These are phyloP conservation scores for cucumber (Cucumis sativus) DNA, from an alignment of 306 rosid genomes.

Conservation along the genomic window Cucumber_9930_V3 NC_026657.2:10244001-10244500, in stretches of 20 bases:
- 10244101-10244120: background rate
- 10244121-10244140: conserved; percentile 9
- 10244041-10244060: conserved; percentile 82
- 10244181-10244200: conserved; percentile 66
- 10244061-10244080: conserved; percentile 25
- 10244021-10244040: conserved; percentile 84
- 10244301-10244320: conserved; percentile 84
- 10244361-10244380: conserved; percentile 61
- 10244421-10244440: conserved; percentile 1
- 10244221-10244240: background rate
- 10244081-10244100: background rate
- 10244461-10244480: conserved; percentile 5
- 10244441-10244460: conserved; percentile 13
- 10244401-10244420: background rate
- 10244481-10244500: background rate
- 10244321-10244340: conserved; percentile 89
- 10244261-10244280: background rate
- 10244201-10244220: conserved; percentile 66
- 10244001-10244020: conserved; percentile 46
- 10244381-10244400: conserved; percentile 25
- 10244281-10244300: conserved; percentile 57
- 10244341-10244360: conserved; percentile 52
- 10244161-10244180: conserved; percentile 92
- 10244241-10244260: background rate
- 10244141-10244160: conserved; percentile 48